Evolutionary conservation across 371 early-diverging fungal genomes (phyloP), one percentile per base, ranked within the genome.

Genomic region (Paramicrosporidium saccamoebae): DNA sequence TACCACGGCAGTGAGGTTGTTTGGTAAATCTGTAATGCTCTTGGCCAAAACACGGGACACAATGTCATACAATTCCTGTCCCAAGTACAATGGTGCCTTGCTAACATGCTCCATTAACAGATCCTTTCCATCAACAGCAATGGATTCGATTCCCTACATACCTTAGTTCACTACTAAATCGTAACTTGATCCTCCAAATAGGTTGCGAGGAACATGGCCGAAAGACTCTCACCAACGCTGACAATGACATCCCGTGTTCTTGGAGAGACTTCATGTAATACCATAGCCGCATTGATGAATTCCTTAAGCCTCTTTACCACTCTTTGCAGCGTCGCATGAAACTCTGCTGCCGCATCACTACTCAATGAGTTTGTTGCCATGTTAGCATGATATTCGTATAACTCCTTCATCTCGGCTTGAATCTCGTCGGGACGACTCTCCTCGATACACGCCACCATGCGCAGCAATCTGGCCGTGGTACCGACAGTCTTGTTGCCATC

Each of bases 231-330:
- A 24, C 95, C 95, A 8, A 59, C 58, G 22, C 78, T 72, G 30
- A 94, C 60, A 26, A 94, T 82, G 26, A 81, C 59, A 42, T 94
- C 95, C 28, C 64, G 52, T 2, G 90, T 81, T 27, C 79, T 53
- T 22, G 84, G 82, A 9, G 90, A 82, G 10, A 90, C 68, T 40
- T 94, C 95, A 26, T 74, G 69, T 33, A 94, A 84, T 26, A 78
- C 81, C 52, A 74, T 71, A 12, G 79, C 75, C 2, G 94, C 94
- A n/a, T 67, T 55, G 42, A 92, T 51, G 36, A 88, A 81, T 2
- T 56, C 52, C 20, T 54, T 41, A 11, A 92, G 50, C 8, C 56
- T n/a, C n/a, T n/a, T n/a, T n/a, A n/a, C n/a, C n/a, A n/a, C n/a
- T n/a, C n/a, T n/a, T n/a, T n/a, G n/a, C n/a, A n/a, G n/a, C n/a